Evolutionary conservation across 495 filamentous ascomycete genomes (phyloP), one percentile per base, ranked within the genome.

Genomic region (Pseudomonodictys pantanalensis): DNA sequence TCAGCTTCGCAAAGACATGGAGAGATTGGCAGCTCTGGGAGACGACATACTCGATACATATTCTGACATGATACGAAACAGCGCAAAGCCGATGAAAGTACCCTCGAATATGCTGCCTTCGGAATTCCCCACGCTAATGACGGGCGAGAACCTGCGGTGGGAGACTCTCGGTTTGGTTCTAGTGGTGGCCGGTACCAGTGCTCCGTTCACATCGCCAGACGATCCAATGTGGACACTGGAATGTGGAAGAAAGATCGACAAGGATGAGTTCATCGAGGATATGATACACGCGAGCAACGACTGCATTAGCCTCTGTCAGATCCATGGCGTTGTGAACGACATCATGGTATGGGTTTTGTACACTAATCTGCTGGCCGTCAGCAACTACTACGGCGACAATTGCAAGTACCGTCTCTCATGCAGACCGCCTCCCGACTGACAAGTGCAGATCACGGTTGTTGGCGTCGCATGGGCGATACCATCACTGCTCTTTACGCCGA

Each of bases 311-410:
- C 42, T 60, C 12, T 60, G 62, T 41, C 62, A 65, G 28, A 47
- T 56, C 15, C 56, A 65, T 47, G 62, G 56, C 3, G 56, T 51
- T 4, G 62, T 65, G 2, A 65, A 60, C 41, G 62, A 65, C 23
- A 44, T 65, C 38, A 65, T 65, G 62, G 39, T 65, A 1, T 65
- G 62, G 62, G 12, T 56, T 12, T 29, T 60, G 20, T 65, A 65
- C 28, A 35, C 10, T 6, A 65, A 60, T 41, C 51, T 60, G 56
- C 51, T 65, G 7, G 51, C 57, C 12, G 52, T 35, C 24, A 56
- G 50, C 25, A 65, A 65, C 35, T 65, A 51, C 29, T 65, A 65
- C 28, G 62, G 62, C 8, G 62, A 65, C 35, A 65, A 60, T 22
- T 65, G 60, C 54, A 29, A 43, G 53, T 53, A 9, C 20, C 1